These are phyloP conservation scores for Barbarea vulgaris DNA, from an alignment of 345 rosid genomes.

Conservation along the genomic window DNA sequence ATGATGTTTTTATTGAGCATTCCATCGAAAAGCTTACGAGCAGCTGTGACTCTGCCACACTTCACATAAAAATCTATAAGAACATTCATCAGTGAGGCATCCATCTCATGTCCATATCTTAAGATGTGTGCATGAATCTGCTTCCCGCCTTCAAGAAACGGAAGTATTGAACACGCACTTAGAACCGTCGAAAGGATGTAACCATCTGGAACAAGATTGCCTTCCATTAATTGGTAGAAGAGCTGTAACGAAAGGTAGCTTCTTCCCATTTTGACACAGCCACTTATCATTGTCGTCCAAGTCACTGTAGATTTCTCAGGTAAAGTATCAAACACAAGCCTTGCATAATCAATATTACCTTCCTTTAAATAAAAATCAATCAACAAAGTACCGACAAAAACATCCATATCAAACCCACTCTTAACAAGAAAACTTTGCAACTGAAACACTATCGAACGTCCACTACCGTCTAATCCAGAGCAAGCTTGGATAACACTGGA, in stretches of 20 bases:
- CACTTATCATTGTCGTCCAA: constrained; percentile 72
- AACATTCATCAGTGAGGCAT: constrained; percentile 62
- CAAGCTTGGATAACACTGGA: constrained; percentile 71
- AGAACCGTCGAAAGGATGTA: constrained; percentile 64
- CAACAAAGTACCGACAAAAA: constrained; percentile 68
- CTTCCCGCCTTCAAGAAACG: constrained; percentile 62
- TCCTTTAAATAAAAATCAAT: constrained; percentile 58
- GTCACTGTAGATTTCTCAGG: constrained; percentile 55
- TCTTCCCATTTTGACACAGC: constrained; percentile 60
- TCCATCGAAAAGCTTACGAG: constrained; percentile 53
- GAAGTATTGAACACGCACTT: constrained; percentile 58
- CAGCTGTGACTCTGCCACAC: constrained; percentile 53
- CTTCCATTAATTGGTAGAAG: constrained; percentile 49
- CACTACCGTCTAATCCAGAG: constrained; percentile 38
- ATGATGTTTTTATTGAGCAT: constrained; percentile 56
- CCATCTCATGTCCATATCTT: constrained; percentile 59
- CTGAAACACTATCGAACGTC: constrained; percentile 47
- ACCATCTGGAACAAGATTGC: constrained; percentile 48
- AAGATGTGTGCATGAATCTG: constrained; percentile 71
- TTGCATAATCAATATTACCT: constrained; percentile 55
- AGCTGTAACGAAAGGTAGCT: constrained; percentile 54
- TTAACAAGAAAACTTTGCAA: constrained; percentile 57
- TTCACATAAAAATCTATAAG: constrained; percentile 69
- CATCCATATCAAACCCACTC: constrained; percentile 62
- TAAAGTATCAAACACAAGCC: constrained; percentile 63